Evolutionary conservation across 768 basidiomycete species (phyloP).

Genomic region (Dioszegia hungarica): DNA sequence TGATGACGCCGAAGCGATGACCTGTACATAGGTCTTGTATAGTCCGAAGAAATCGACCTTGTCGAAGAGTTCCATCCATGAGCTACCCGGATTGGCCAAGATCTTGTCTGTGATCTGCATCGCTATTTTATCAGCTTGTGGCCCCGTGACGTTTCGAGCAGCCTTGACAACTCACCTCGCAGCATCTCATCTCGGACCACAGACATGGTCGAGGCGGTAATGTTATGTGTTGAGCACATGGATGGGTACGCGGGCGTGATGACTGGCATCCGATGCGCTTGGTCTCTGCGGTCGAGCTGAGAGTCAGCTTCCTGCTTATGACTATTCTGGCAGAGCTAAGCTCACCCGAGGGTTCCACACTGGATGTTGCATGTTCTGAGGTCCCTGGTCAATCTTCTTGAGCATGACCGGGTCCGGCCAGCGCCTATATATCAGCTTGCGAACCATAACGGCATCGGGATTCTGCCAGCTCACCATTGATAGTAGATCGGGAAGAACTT

Average conservation of each 20-base stretch:
- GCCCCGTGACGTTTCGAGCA: not conserved
- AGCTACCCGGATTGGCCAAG: constrained; percentile 66
- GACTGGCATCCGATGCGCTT: constrained; percentile 95
- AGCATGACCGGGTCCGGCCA: constrained; percentile 98
- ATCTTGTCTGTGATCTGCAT: constrained; percentile 91
- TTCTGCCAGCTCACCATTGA: constrained; percentile 65
- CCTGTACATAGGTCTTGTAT: constrained; percentile 93
- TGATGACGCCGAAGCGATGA: constrained; percentile 82
- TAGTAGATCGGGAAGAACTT: constrained; percentile 98
- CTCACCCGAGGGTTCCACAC: constrained; percentile 96
- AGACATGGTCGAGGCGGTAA: constrained; percentile 88
- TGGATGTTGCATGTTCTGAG: constrained; percentile 67
- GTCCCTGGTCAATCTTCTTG: constrained; percentile 94
- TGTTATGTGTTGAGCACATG: constrained; percentile 99
- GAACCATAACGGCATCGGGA: not conserved
- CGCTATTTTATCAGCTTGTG: constrained; percentile 53
- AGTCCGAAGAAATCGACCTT: constrained; percentile 97
- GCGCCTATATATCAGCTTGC: constrained; percentile 57
- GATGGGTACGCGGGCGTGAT: constrained; percentile 98
- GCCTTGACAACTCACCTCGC: constrained; percentile 71
- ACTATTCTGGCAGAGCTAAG: not conserved
- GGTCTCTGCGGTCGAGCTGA: constrained; percentile 38
- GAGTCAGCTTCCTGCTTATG: not conserved
- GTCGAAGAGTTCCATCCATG: constrained; percentile 88
- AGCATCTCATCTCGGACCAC: constrained; percentile 95